A percentile compares a stretch with the other conserved stretches of the same genome.
These are phyloP conservation scores for Hypoxylon sp. DNA, from an alignment of 2,329 filamentous ascomycete species.

Conservation along the genomic window DNA sequence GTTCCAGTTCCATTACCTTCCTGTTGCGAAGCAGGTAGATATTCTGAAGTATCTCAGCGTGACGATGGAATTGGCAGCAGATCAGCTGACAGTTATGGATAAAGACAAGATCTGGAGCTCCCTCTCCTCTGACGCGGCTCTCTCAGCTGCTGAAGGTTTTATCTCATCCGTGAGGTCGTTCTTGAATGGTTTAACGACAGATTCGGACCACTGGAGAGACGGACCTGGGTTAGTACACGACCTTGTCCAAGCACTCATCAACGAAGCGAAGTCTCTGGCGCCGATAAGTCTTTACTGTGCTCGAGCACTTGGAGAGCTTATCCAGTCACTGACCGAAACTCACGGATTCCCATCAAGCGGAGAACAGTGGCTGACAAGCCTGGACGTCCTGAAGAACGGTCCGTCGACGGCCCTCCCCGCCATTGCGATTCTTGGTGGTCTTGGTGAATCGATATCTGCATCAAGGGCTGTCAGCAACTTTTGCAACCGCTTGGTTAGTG, in stretches of 20 bases:
- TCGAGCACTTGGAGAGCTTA: conserved; percentile 58
- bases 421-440: conserved; percentile 59
- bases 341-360: conserved; percentile 55
- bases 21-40: conserved; percentile 55
- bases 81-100: conserved; percentile 59
- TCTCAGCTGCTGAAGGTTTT: conserved; percentile 54
- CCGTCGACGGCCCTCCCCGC: conserved; percentile 57
- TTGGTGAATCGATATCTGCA: conserved; percentile 58
- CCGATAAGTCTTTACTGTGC: conserved; percentile 61
- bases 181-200: conserved; percentile 47
- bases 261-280: conserved; percentile 52
- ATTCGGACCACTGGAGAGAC: conserved; percentile 51
- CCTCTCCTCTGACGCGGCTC: conserved; percentile 47
- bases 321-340: conserved; percentile 56
- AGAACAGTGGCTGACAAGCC: conserved; percentile 57
- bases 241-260: conserved; percentile 55
- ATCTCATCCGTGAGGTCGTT: conserved; percentile 51
- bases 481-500: conserved; percentile 67
- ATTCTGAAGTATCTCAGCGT: conserved; percentile 61
- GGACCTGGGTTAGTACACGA: conserved; percentile 49
- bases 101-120: conserved; percentile 57
- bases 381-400: conserved; percentile 57
- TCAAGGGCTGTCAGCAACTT: conserved; percentile 61
- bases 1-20: conserved; percentile 50
- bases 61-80: conserved; percentile 59